Evolutionary conservation across 371 early-diverging fungal genomes (phyloP).

Genomic region (Mortierella sp.): DNA sequence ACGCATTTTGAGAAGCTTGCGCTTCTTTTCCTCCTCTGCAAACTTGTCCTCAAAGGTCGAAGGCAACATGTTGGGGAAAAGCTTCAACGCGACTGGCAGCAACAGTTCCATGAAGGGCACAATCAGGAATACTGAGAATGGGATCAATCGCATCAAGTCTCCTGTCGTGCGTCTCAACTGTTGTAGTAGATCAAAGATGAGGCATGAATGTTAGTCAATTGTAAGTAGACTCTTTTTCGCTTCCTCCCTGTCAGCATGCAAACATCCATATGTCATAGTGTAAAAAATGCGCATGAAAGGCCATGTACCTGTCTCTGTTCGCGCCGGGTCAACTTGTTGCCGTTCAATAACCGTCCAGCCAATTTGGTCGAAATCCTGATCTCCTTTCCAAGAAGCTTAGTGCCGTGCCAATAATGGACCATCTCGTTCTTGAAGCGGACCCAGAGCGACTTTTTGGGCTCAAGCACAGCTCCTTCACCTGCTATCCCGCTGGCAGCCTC

Average conservation of each 20-base stretch:
- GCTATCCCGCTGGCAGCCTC: conserved; percentile 45
- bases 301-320: conserved; percentile 87
- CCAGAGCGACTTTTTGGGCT: conserved; percentile 80
- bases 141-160: conserved; percentile 92
- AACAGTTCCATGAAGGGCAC: conserved; percentile 97
- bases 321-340: conserved; percentile 86
- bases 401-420: conserved; percentile 96
- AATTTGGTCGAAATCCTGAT: conserved; percentile 88
- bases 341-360: conserved; percentile 80
- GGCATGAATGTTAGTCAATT: neutral
- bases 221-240: neutral
- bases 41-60: conserved; percentile 94
- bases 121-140: conserved; percentile 90
- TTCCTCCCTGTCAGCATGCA: neutral
- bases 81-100: conserved; percentile 88
- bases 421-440: conserved; percentile 91
- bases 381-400: conserved; percentile 93
- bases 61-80: conserved; percentile 97
- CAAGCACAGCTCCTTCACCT: conserved; percentile 48
- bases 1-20: conserved; percentile 86
- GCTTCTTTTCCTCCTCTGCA: conserved; percentile 91
- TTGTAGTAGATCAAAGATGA: neutral
- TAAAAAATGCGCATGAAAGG: neutral
- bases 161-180: conserved; percentile 86
- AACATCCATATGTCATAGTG: too few relatives aligned